Percentiles rank a stretch among this genome's conserved stretches.
phyloP scores from a whole-genome alignment of 768 basidiomycete genomes.

The Nevesoporus exiguus region DNA sequence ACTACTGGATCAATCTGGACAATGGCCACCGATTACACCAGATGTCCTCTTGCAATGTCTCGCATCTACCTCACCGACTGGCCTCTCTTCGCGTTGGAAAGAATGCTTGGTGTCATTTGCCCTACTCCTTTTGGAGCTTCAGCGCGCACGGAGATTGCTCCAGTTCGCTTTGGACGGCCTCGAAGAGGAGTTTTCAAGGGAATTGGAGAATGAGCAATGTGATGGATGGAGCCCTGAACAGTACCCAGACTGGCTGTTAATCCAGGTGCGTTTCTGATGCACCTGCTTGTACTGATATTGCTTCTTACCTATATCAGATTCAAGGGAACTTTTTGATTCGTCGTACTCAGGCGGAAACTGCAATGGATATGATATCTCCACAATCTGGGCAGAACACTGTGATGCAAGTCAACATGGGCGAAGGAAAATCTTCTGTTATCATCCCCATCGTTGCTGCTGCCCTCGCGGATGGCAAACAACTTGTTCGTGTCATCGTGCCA shows the following conservation, averaged over 20 bases:
- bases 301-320: constrained; percentile 27
- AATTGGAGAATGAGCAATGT: constrained; percentile 18
- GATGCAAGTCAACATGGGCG: constrained; percentile 29
- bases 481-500: constrained; percentile 45
- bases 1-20: too few relatives aligned
- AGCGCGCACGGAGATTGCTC: constrained; percentile 6
- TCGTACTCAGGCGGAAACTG: constrained; percentile 38
- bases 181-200: constrained; percentile 29
- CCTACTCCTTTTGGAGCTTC: constrained; percentile 20
- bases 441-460: constrained; percentile 18
- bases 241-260: constrained; percentile 40
- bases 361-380: constrained; percentile 44
- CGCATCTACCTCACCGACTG: not conserved
- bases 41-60: not conserved
- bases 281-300: not conserved
- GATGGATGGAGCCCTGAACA: constrained; percentile 9
- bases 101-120: constrained; percentile 28
- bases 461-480: constrained; percentile 39
- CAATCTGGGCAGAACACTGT: constrained; percentile 31
- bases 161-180: constrained; percentile 16
- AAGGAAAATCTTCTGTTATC: not conserved
- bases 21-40: not conserved
- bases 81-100: constrained; percentile 25
- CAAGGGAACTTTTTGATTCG: constrained; percentile 24
- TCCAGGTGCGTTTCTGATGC: constrained; percentile 31